Percentiles rank a stretch among this genome's conserved stretches.
Conservation (phyloP, 176 grass and related monocot species). For the sorghum (Sorghum bicolor) region Sorghum_bicolor_NCBIv3 NC_012870.2:71424501-71425000, state of each 20-base stretch:
- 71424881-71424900: not conserved
- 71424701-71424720: not conserved
- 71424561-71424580: conserved; percentile 24
- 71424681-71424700: not conserved
- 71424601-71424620: not conserved
- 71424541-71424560: conserved; percentile 13
- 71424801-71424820: not conserved
- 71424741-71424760: not conserved
- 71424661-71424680: not conserved
- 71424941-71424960: not conserved
- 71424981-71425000: not conserved
- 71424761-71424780: not conserved
- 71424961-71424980: not conserved
- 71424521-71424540: conserved; percentile 92
- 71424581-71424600: not conserved
- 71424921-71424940: not conserved
- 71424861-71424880: not conserved
- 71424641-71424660: not conserved
- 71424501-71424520: conserved; percentile 58
- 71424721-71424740: not conserved
- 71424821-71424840: not conserved
- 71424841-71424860: not conserved
- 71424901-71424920: not conserved
- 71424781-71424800: not conserved
- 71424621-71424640: conserved; percentile 18